Evolutionary conservation across 495 filamentous ascomycete genomes (phyloP).

Genomic region (Symbiotaphrina buchneri): DNA sequence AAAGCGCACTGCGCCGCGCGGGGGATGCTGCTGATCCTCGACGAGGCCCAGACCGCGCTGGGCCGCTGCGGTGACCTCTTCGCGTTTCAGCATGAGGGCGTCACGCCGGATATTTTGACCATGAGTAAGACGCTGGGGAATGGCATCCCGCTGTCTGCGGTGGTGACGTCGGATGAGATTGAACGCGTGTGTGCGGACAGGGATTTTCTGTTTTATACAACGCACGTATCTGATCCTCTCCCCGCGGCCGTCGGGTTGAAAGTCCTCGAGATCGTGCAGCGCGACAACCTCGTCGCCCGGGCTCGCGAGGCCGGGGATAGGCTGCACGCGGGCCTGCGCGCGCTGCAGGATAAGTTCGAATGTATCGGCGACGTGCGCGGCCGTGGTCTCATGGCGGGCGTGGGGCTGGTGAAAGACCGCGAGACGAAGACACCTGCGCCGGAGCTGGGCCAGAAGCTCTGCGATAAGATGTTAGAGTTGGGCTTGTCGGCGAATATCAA

Average conservation of each 20-base stretch:
- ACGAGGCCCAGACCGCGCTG: slow-evolving; percentile 31
- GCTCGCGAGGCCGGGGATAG: slow-evolving; percentile 17
- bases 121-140: slow-evolving; percentile 30
- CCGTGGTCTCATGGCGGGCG: slow-evolving; percentile 25
- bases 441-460: slow-evolving; percentile 23
- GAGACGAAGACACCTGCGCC: slow-evolving; percentile 17
- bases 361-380: slow-evolving; percentile 34
- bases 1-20: slow-evolving; percentile 22
- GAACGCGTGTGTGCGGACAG: slow-evolving; percentile 15
- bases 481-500: slow-evolving; percentile 30
- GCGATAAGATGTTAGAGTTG: slow-evolving; percentile 18
- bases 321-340: slow-evolving; percentile 18
- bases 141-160: slow-evolving; percentile 25
- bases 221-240: slow-evolving; percentile 29
- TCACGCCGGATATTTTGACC: slow-evolving; percentile 28
- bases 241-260: slow-evolving; percentile 30
- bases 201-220: slow-evolving; percentile 18
- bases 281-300: slow-evolving; percentile 20
- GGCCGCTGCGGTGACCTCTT: slow-evolving; percentile 27
- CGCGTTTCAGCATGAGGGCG: slow-evolving; percentile 21
- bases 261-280: slow-evolving; percentile 28
- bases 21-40: slow-evolving; percentile 28
- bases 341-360: slow-evolving; percentile 20
- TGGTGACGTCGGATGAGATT: slow-evolving; percentile 24
- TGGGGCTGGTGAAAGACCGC: slow-evolving; percentile 26